Evolutionary conservation across 1,139 yeast genomes (phyloP), one percentile per base, ranked within the genome.

Genomic region (Candida buenavistaensis): DNA sequence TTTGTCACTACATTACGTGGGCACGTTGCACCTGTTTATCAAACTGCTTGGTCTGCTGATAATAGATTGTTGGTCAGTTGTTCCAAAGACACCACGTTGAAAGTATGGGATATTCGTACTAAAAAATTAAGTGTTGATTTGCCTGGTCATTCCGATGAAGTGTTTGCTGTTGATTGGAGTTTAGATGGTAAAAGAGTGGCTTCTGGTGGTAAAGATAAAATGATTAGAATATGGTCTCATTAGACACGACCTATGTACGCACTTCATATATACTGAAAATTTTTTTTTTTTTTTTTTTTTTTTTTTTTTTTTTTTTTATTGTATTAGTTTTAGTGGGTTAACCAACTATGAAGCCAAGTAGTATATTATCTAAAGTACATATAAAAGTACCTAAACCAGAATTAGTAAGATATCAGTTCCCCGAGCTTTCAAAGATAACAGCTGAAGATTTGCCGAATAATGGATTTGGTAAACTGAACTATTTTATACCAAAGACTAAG

Each of bases 31-130:
- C 89, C 97, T 3, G 98, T 92, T 0, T 92, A 92, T 57, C 97
- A 90, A 62, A 89, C 96, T n/a, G 89, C 97, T 0, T 92, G 99
- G 99, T 88, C 97, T 3, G 83, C 96, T 2, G 99, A 92, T 56
- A 86, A 92, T 57, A 71, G 98, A 45, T 67, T 92, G 30, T 68
- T 92, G 39, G 98, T 90, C 6, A 84, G 96, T 53, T 86, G 96
- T 54, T 89, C 97, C 14, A 92, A 92, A 58, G 99, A 92, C 57
- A 90, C 98, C 2, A 94, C 99, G 0, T 73, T 94, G 53, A 92
- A 92, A 61, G 96, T 92, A 2, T 92, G 99, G 99, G 97, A 92
- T 57, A 80, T 92, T 20, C 74, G 86, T 50, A 85, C 96, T 3
- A 74, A 84, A 45, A 90, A 92, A 56, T 68, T 92, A 42, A 75